Conservation (phyloP, 106 monocot species). For the Iris macrosiphon region DNA sequence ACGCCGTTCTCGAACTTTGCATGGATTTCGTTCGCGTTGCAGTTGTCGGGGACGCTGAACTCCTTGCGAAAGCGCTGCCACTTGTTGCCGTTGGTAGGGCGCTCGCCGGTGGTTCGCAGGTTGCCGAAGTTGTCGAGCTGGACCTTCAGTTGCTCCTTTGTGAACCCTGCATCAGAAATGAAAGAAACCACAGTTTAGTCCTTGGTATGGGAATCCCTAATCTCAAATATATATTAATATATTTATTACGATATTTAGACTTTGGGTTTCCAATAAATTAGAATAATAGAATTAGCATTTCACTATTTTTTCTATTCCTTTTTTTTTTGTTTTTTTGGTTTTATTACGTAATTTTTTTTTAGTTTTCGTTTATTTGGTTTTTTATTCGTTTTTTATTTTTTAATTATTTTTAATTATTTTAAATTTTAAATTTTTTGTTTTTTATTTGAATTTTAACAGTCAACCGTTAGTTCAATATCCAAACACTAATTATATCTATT, state of each 20-base stretch:
- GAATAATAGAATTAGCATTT: not conserved
- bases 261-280: not conserved
- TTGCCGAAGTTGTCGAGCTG: constrained; percentile 17
- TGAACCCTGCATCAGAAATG: constrained; percentile 22
- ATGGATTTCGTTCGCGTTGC: constrained; percentile 12
- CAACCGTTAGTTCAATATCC: too few species aligned
- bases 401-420: too few species aligned
- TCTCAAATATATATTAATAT: too few species aligned
- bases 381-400: too few species aligned
- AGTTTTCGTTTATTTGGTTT: too few species aligned
- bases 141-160: constrained; percentile 18
- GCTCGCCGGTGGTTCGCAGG: constrained; percentile 25
- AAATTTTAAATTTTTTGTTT: too few species aligned
- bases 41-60: constrained; percentile 11
- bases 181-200: too few species aligned
- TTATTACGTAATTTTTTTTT: not conserved
- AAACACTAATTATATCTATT: too few species aligned
- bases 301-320: not conserved
- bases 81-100: constrained; percentile 7
- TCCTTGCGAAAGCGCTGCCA: constrained; percentile 36
- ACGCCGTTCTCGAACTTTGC: constrained; percentile 34
- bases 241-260: not conserved
- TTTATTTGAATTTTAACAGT: too few species aligned
- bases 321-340: not conserved
- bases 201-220: too few species aligned